Evolutionary conservation across 805 yeast genomes (phyloP), one percentile per base, ranked within the genome.

Genomic region (Myxozyma neglecta): DNA sequence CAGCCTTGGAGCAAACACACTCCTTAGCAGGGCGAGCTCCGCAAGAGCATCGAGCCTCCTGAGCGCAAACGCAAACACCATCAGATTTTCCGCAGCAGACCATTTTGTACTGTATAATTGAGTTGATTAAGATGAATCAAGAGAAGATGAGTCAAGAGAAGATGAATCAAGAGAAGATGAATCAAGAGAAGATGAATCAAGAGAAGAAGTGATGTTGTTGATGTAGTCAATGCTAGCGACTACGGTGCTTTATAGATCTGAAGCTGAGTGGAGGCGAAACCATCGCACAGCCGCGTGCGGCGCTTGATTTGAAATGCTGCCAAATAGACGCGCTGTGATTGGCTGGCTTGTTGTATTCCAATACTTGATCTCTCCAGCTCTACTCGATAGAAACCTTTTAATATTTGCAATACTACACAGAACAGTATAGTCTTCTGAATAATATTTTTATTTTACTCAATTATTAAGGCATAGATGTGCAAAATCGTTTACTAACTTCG

Each of bases 21-120:
- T 81, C 74, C 70, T 81, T 79, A 59, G 87, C 88, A 42, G 87
- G 84, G 65, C 79, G 79, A 59, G 81, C 78, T 18, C 85, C 86
- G 73, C 88, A 84, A 29, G 88, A 83, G 75, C 88, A 84, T 66
- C 83, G 82, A 66, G 87, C 85, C 66, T 81, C 82, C 64, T 80
- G 72, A 68, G 88, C 86, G 71, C 87, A 84, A 70, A 81, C 79
- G 73, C 87, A 84, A 64, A 75, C 74, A 65, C 78, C 68, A 45
- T 80, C 75, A 61, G 80, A 72, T 59, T 70, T 65, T 70, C 73
- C 71, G 75, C 79, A 77, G 77, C 80, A 76, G 64, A 67, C 73
- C 79, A 76, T 76, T 70, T 56, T 68, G 45, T n/a, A 44, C n/a
- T 18, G 37, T 16, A 32, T 32, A 14, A 6, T 14, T 34, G 11